Evolutionary conservation across 2,329 filamentous ascomycete genomes (phyloP).

Genomic region (Juglanconis sp.): DNA sequence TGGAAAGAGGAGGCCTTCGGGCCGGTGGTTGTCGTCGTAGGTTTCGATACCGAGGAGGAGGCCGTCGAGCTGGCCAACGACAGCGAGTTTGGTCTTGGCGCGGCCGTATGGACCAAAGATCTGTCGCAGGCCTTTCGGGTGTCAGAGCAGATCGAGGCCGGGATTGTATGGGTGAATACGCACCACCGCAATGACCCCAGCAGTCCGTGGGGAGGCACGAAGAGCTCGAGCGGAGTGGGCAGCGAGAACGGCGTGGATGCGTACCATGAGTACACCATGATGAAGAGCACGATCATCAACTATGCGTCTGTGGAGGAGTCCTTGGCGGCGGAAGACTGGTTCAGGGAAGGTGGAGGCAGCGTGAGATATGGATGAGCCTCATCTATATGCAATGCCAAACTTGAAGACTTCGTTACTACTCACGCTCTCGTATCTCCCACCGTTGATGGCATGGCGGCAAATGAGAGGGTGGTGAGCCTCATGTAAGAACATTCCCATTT

Average conservation of each 20-base stretch:
- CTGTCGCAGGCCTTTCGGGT: constrained; percentile 71
- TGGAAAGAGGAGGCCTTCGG: constrained; percentile 82
- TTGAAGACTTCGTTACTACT: neutral
- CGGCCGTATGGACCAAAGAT: constrained; percentile 73
- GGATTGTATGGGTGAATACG: constrained; percentile 56
- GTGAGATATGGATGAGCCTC: constrained; percentile 58
- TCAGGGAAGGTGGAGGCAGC: constrained; percentile 52
- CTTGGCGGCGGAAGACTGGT: constrained; percentile 62
- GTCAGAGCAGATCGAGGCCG: constrained; percentile 66
- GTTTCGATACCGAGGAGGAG: constrained; percentile 71
- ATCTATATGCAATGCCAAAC: neutral
- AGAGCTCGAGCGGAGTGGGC: constrained; percentile 61
- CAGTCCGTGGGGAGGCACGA: constrained; percentile 66
- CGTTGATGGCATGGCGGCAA: too few species aligned
- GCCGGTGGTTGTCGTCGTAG: constrained; percentile 71
- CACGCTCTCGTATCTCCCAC: too few species aligned
- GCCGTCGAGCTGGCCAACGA: constrained; percentile 69
- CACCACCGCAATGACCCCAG: constrained; percentile 72
- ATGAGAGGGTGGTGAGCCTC: too few species aligned
- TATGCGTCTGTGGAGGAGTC: constrained; percentile 56
- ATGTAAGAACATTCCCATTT: too few species aligned
- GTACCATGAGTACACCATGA: constrained; percentile 55
- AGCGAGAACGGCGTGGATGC: constrained; percentile 71
- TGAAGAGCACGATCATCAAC: constrained; percentile 68
- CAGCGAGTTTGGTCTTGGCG: constrained; percentile 73